Conservation (phyloP, 1,284 basidiomycete species). For the Moniliella sp. region DNA sequence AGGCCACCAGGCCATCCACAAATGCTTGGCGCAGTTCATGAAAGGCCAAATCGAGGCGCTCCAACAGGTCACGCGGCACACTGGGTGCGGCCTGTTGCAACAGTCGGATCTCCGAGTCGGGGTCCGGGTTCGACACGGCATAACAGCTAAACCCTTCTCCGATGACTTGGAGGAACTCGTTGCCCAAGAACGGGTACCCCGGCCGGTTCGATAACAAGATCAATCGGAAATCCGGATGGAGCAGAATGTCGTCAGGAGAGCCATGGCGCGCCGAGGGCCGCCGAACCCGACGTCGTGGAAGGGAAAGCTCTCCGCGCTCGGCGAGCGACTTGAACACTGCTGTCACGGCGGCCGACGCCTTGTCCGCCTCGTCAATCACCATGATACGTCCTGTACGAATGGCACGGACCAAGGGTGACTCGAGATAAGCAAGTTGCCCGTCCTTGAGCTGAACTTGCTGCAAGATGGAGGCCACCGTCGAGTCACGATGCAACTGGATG, state of each 20-base stretch:
- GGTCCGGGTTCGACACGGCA: slow-evolving; percentile 32
- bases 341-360: slow-evolving; percentile 32
- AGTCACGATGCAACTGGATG: slow-evolving; percentile 34
- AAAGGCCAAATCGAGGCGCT: slow-evolving; percentile 30
- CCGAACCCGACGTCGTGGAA: slow-evolving; percentile 30
- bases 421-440: slow-evolving; percentile 28
- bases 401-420: slow-evolving; percentile 32
- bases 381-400: slow-evolving; percentile 30
- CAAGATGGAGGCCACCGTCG: slow-evolving; percentile 23
- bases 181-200: slow-evolving; percentile 30
- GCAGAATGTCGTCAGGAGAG: slow-evolving; percentile 11
- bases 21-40: slow-evolving; percentile 33
- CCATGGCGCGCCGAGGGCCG: slow-evolving; percentile 7
- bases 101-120: slow-evolving; percentile 27
- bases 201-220: slow-evolving; percentile 34
- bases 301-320: slow-evolving; percentile 30
- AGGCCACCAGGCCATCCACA: slow-evolving; percentile 25
- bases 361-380: slow-evolving; percentile 36
- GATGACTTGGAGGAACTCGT: slow-evolving; percentile 31
- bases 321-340: slow-evolving; percentile 34
- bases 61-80: slow-evolving; percentile 16
- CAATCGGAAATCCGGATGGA: slow-evolving; percentile 33
- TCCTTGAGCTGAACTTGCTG: slow-evolving; percentile 28
- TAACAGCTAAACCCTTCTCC: slow-evolving; percentile 33
- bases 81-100: slow-evolving; percentile 28